Percentiles rank a stretch among this genome's conserved stretches.
Conservation (phyloP, 306 rosid species). For the Vigna reflexopilosa region DNA sequence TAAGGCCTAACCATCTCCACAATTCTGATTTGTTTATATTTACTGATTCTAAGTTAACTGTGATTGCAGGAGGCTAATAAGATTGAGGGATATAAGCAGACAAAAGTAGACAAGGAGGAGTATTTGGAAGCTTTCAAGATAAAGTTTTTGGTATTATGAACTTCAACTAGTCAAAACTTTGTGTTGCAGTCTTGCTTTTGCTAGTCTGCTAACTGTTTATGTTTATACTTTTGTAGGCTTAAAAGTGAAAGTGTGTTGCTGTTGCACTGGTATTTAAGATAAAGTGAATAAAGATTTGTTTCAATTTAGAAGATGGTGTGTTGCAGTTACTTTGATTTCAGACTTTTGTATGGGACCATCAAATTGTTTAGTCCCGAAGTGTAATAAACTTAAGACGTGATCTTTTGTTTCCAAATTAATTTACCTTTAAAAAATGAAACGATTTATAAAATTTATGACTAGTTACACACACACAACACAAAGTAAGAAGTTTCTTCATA, state of each 20-base stretch:
- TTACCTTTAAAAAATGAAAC: too few species aligned
- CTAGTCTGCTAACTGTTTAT: background rate
- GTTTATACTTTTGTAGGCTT: conserved; percentile 11
- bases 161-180: background rate
- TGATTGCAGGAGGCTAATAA: conserved; percentile 56
- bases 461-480: too few species aligned
- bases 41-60: background rate
- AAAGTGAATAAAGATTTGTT: background rate
- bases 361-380: too few species aligned
- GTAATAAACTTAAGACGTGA: too few species aligned
- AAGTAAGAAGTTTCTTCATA: too few species aligned
- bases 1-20: background rate
- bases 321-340: conserved; percentile 3
- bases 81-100: conserved; percentile 60
- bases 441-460: too few species aligned
- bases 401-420: too few species aligned
- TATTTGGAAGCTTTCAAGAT: conserved; percentile 51
- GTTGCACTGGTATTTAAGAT: background rate
- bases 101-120: conserved; percentile 53
- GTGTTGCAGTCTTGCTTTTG: background rate
- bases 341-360: background rate
- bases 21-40: background rate
- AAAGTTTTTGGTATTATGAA: conserved; percentile 47
- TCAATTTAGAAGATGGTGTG: background rate
- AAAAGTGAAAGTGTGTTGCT: background rate